Conservation (phyloP, 139 green algal species). For the Spirogloea muscicola region DNA sequence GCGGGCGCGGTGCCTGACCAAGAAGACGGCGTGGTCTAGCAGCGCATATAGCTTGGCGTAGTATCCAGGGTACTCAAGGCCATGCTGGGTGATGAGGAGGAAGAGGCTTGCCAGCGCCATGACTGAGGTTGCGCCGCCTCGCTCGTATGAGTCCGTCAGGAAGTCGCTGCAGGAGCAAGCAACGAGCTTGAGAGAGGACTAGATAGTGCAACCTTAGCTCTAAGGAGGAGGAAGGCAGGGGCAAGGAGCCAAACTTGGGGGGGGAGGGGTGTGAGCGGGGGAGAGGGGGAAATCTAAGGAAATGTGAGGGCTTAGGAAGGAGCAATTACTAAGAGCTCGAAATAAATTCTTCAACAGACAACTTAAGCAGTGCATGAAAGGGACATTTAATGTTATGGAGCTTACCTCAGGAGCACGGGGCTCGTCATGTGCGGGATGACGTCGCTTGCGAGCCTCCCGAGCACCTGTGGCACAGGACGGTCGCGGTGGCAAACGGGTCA, state of each 20-base stretch:
- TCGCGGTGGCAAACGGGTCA: too few relatives aligned
- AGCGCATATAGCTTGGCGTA: slow-evolving; percentile 51
- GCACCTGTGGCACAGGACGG: too few relatives aligned
- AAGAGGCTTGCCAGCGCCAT: slow-evolving; percentile 91
- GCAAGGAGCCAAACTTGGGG: too few relatives aligned
- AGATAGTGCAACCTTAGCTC: not conserved
- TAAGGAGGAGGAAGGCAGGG: too few relatives aligned
- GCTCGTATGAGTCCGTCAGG: slow-evolving; percentile 68
- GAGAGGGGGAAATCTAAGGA: too few relatives aligned
- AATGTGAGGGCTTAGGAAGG: too few relatives aligned
- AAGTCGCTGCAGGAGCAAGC: slow-evolving; percentile 81
- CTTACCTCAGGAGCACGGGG: slow-evolving; percentile 58
- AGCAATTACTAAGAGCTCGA: too few relatives aligned
- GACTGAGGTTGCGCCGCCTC: slow-evolving; percentile 77
- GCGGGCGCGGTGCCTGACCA: slow-evolving; percentile 57
- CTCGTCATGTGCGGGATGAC: slow-evolving; percentile 76
- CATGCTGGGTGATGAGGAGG: slow-evolving; percentile 80
- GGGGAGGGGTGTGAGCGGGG: too few relatives aligned
- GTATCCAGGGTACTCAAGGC: slow-evolving; percentile 81
- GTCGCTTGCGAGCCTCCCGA: slow-evolving; percentile 61
- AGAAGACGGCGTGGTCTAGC: slow-evolving; percentile 42
- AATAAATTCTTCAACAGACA: too few relatives aligned
- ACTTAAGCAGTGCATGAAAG: too few relatives aligned
- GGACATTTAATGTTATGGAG: too few relatives aligned
- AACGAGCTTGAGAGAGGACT: not conserved